Conservation (phyloP, 2,329 filamentous ascomycete genomes). For the Ophiostoma tasmaniense region DNA sequence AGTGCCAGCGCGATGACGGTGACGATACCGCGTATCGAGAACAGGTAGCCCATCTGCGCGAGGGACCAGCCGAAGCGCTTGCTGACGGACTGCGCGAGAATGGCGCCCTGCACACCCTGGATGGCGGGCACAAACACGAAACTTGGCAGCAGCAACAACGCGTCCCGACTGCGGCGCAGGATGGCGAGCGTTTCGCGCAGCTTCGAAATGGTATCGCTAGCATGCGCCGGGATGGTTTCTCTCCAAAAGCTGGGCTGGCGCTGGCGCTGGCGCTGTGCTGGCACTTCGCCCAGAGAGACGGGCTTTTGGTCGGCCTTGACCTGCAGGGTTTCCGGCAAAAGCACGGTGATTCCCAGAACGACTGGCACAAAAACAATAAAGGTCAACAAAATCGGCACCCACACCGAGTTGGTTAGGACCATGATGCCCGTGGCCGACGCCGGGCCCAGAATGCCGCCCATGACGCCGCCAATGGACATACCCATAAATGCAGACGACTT, state of each 20-base stretch:
- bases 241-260: background rate
- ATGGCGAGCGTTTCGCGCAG: background rate
- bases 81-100: slow-evolving; percentile 36
- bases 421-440: background rate
- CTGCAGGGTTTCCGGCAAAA: background rate
- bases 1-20: slow-evolving; percentile 30
- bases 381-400: background rate
- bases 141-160: slow-evolving; percentile 32
- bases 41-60: slow-evolving; percentile 33
- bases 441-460: background rate
- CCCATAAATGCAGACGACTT: background rate
- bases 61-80: slow-evolving; percentile 38
- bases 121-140: slow-evolving; percentile 34
- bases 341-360: background rate
- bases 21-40: slow-evolving; percentile 34
- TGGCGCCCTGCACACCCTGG: slow-evolving; percentile 29
- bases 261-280: background rate
- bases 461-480: background rate
- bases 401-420: background rate
- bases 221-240: background rate
- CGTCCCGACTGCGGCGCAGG: slow-evolving; percentile 15
- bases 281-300: background rate
- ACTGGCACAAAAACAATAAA: background rate
- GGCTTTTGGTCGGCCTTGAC: background rate
- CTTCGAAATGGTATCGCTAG: background rate